These are phyloP conservation scores for Monosporascus sp. DNA, from an alignment of 2,329 filamentous ascomycete species.

Conservation along the genomic window DNA sequence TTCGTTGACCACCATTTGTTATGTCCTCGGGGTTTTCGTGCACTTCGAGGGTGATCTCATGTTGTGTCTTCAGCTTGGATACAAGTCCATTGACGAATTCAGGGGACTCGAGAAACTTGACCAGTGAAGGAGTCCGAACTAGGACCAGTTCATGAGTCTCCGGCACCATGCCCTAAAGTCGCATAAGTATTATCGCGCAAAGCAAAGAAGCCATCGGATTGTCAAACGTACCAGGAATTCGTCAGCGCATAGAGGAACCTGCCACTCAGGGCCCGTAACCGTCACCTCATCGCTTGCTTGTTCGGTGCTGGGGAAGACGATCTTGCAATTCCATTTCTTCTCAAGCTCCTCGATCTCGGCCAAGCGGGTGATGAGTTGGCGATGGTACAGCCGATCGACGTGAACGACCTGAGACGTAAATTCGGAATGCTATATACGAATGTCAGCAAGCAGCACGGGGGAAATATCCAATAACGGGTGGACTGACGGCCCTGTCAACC, in stretches of 20 bases:
- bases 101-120: conserved; percentile 74
- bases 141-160: conserved; percentile 91
- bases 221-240: conserved; percentile 69
- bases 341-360: conserved; percentile 89
- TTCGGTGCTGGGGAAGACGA: conserved; percentile 95
- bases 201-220: background rate
- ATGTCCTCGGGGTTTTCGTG: conserved; percentile 57
- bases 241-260: conserved; percentile 94
- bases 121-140: conserved; percentile 67
- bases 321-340: conserved; percentile 99
- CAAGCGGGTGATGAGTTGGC: conserved; percentile 84
- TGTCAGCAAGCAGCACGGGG: conserved; percentile 6
- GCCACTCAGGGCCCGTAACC: conserved; percentile 94
- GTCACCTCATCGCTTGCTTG: conserved; percentile 94
- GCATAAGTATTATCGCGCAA: conserved; percentile 24
- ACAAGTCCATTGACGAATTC: conserved; percentile 78
- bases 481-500: conserved; percentile 84
- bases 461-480: background rate
- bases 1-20: conserved; percentile 52
- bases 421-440: conserved; percentile 70
- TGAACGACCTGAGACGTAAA: conserved; percentile 92
- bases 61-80: conserved; percentile 80
- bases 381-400: conserved; percentile 91
- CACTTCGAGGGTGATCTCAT: conserved; percentile 82
- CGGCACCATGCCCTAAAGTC: conserved; percentile 79